These are phyloP conservation scores for Nidularia pulvinata DNA, from an alignment of 768 basidiomycete genomes.

Conservation along the genomic window DNA sequence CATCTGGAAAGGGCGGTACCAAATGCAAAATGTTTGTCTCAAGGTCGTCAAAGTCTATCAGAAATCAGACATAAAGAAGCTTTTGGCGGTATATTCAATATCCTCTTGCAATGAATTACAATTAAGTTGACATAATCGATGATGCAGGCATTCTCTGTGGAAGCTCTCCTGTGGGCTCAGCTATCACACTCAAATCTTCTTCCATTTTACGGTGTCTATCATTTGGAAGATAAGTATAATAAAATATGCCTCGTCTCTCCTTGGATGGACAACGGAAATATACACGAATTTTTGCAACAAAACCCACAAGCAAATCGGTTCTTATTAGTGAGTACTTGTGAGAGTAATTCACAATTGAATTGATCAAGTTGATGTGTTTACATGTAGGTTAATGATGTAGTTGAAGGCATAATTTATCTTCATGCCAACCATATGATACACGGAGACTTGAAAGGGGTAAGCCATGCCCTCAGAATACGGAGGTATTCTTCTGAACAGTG, in stretches of 20 bases:
- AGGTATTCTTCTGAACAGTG: not conserved
- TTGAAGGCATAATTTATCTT: constrained; percentile 26
- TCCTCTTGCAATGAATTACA: not conserved
- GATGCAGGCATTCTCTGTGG: not conserved
- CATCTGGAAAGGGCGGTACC: constrained; percentile 11
- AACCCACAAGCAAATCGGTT: not conserved
- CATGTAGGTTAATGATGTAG: constrained; percentile 26
- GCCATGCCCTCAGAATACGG: not conserved
- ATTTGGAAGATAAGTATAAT: not conserved
- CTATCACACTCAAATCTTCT: not conserved
- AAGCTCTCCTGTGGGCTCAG: not conserved
- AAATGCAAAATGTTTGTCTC: not conserved
- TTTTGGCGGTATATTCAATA: not conserved
- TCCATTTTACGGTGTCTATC: not conserved
- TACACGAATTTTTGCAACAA: not conserved
- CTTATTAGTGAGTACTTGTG: not conserved
- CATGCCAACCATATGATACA: constrained; percentile 34
- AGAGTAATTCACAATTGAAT: not conserved
- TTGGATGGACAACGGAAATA: not conserved
- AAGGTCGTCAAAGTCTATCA: not conserved
- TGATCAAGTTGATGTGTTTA: not conserved
- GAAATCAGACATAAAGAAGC: not conserved
- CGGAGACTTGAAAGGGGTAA: constrained; percentile 28
- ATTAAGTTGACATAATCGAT: not conserved
- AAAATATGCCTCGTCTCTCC: not conserved